Base-by-base conservation (phyloP, 2,329 filamentous ascomycete genomes). In the Diaporthe caulivora region DNA sequence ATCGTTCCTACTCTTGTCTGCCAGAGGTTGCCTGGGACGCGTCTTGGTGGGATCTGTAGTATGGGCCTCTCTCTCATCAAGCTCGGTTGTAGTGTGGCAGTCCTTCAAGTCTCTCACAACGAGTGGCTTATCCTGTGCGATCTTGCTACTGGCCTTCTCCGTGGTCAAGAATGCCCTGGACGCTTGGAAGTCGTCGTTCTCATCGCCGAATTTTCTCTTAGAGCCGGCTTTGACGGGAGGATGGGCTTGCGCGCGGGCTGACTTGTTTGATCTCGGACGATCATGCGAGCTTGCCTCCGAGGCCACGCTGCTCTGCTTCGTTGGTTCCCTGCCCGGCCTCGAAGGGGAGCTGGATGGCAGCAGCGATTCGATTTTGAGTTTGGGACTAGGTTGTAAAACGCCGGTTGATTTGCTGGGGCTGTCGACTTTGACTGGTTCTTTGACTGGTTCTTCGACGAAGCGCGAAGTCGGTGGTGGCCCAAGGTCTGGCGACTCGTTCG, bases 401-500 rank as follows among this genome's bases (percentile, higher is more conserved):
- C 72, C 70, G 17, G 70, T 72, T 17, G 74, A 74, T 53, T 77
- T 81, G 53, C 76, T 81, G 1, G 88, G 86, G 7, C 89, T 85
- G 76, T 89, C 87, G 72, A 87, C 81, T 76, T 90, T 89, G 42
- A 88, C 82, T 1, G 86, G 86, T 67, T 90, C 81, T 76, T 90
- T 89, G 42, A 88, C 82, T 1, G 86, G 85, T 65, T 90, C 85
- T 47, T 91, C 87, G n/a, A 91, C 86, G 75, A 88, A 90, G 72
- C 87, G 85, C 11, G 89, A 91, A 57, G 90, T 84, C 1, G 90
- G 88, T 7, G 90, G 90, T 5, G 91, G 88, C 0, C 92, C 92
- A 57, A 95, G 86, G 72, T 94, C 92, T 8, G 92, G 92, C 3
- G 92, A 94, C 53, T 92, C 89, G 57, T 86, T 86, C 44, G 85